These are phyloP conservation scores for Paecilomyces formosus DNA, from an alignment of 2,329 filamentous ascomycete species.

Conservation along the genomic window DNA sequence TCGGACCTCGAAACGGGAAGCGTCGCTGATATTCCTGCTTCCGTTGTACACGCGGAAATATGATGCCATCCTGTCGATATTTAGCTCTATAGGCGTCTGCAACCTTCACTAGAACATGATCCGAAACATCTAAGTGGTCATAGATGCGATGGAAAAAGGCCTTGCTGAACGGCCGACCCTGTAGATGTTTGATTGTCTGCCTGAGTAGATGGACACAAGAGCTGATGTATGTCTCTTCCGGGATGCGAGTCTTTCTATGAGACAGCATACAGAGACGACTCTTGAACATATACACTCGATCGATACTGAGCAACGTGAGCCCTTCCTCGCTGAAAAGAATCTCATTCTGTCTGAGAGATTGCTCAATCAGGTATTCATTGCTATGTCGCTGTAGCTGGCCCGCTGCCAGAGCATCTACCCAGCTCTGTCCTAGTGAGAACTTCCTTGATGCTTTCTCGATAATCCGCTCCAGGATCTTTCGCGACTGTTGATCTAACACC, in stretches of 20 bases:
- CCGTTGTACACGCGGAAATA: conserved; percentile 13
- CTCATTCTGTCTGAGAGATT: conserved; percentile 38
- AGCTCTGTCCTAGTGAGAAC: conserved; percentile 30
- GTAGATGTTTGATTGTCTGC: conserved; percentile 32
- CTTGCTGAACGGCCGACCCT: conserved; percentile 35
- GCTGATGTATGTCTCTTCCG: conserved; percentile 26
- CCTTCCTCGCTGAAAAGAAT: conserved; percentile 38
- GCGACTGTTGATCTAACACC: conserved; percentile 20
- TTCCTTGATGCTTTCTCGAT: conserved; percentile 29
- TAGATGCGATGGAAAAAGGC: conserved; percentile 38
- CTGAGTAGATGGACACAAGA: conserved; percentile 35
- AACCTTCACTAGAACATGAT: conserved; percentile 29
- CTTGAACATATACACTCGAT: conserved; percentile 40
- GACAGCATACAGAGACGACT: conserved; percentile 34
- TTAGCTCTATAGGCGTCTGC: conserved; percentile 25
- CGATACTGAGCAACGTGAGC: conserved; percentile 36
- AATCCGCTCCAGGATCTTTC: conserved; percentile 24
- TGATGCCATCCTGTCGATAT: conserved; percentile 32
- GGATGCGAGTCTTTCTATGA: conserved; percentile 14
- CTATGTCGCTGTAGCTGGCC: conserved; percentile 26
- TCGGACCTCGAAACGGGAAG: conserved; percentile 15
- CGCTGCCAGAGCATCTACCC: conserved; percentile 30
- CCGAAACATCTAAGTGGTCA: conserved; percentile 31
- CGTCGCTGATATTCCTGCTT: conserved; percentile 10
- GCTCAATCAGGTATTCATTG: conserved; percentile 34